Evolutionary conservation across 768 basidiomycete genomes (phyloP).

Genomic region (Gymnopilus junonius): DNA sequence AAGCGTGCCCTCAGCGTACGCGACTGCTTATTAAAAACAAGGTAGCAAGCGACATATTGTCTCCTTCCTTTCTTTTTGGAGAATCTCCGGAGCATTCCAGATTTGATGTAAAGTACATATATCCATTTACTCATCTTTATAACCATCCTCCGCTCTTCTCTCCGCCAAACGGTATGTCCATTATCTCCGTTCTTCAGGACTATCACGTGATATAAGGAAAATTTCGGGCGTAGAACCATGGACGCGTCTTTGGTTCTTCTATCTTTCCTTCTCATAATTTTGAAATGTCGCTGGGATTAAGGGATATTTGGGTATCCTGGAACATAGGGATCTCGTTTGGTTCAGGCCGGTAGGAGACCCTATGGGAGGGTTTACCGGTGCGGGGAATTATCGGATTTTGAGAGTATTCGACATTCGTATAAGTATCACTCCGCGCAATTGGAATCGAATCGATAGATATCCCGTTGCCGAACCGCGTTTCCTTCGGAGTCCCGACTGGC

Average conservation of each 20-base stretch:
- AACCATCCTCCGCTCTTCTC: background rate
- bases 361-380: slow-evolving; percentile 8
- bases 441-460: no score
- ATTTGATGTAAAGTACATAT: background rate
- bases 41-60: background rate
- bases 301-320: background rate
- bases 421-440: slow-evolving; percentile 13
- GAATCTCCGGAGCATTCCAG: slow-evolving; percentile 1
- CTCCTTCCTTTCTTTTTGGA: slow-evolving; percentile 2
- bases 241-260: slow-evolving; percentile 2
- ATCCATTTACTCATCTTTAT: background rate
- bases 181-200: slow-evolving; percentile 18
- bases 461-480: background rate
- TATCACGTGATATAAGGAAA: slow-evolving; percentile 22
- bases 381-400: slow-evolving; percentile 27
- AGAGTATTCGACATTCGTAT: slow-evolving; percentile 15
- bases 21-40: background rate
- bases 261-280: background rate
- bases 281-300: background rate
- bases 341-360: background rate
- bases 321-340: slow-evolving; percentile 1
- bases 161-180: slow-evolving; percentile 12
- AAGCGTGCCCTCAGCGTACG: background rate
- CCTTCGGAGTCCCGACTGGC: background rate
- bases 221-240: slow-evolving; percentile 13